Evolutionary conservation across 1,139 yeast species (phyloP).

Genomic region (Debaryomycetaceae sp.): DNA sequence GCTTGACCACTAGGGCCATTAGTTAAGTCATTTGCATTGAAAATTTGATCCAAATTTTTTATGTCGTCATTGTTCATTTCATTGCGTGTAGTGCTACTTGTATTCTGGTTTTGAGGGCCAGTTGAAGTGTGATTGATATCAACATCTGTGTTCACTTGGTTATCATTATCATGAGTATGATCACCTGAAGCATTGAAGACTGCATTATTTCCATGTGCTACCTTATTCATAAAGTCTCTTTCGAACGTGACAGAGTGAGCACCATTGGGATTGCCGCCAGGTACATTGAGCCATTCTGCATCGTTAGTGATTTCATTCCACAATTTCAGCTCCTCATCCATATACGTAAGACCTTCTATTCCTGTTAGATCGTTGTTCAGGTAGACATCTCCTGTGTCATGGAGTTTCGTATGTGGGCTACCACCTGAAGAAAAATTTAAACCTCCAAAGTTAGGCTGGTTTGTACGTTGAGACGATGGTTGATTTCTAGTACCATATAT

Average conservation of each 20-base stretch:
- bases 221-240: conserved; percentile 1
- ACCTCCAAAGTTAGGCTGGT: conserved; percentile 8
- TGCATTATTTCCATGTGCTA: background rate
- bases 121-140: background rate
- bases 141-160: background rate
- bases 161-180: background rate
- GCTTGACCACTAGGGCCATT: conserved; percentile 3
- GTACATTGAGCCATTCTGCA: conserved; percentile 61
- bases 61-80: background rate
- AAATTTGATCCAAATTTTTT: background rate
- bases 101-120: background rate
- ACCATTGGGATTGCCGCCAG: conserved; percentile 21
- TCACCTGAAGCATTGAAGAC: background rate
- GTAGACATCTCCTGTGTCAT: conserved; percentile 25
- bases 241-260: conserved; percentile 11
- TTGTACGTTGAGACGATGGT: conserved; percentile 11
- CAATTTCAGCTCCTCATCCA: conserved; percentile 56
- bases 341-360: conserved; percentile 43
- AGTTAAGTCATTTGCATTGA: background rate
- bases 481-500: conserved; percentile 4
- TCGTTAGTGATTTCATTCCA: conserved; percentile 75
- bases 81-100: background rate
- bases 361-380: conserved; percentile 37
- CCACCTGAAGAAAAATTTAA: background rate
- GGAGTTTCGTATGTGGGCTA: conserved; percentile 3